Base-by-base conservation (phyloP, 2,329 filamentous ascomycete species). In the Sarocladium kiliense region DNA sequence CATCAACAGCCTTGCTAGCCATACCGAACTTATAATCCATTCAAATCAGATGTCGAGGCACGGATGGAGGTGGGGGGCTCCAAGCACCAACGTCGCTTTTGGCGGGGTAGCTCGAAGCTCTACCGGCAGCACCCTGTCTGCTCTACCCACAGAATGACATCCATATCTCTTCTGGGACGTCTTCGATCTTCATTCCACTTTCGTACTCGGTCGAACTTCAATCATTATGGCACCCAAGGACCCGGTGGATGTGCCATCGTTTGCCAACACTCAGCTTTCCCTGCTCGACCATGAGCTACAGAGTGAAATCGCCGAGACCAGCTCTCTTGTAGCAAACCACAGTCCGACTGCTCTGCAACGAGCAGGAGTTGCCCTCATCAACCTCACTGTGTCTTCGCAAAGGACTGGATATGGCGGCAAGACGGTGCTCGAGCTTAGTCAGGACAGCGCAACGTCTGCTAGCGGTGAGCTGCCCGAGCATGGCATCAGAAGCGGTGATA, bases 331-430 rank as follows among this genome's bases (percentile, higher is more conserved):
- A 57, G 78, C 83, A 44, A 80, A 80, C 45, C 82, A 88, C 68
- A 84, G 85, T 49, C 89, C 90, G 3, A 74, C 80, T 0, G 77
- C 82, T 1, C 82, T 95, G 12, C 82, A 89, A 65, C 84, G 87
- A 57, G 88, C 88, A 5, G 90, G 90, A n/a, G 78, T 91, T 39
- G 90, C 90, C 30, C 77, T 94, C 63, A 83, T 85, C 16, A 93
- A 92, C 69, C 82, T 97, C 9, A 74, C 82, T 30, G 75, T 96
- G 32, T 76, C 80, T 11, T 86, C 88, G 18, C 88, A 89, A 66
- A 86, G 92, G 27, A 99, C 94, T 0, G 94, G 94, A 0, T 77
- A 97, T 36, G 94, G 92, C 16, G 94, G 94, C n/a, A 89, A 91
- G 60, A 91, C 89, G 0, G 87, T 99, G 1, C 75, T 97, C 3